These are phyloP conservation scores for Aureobasidium musti DNA, from an alignment of 2,329 filamentous ascomycete genomes.

Conservation along the genomic window DNA sequence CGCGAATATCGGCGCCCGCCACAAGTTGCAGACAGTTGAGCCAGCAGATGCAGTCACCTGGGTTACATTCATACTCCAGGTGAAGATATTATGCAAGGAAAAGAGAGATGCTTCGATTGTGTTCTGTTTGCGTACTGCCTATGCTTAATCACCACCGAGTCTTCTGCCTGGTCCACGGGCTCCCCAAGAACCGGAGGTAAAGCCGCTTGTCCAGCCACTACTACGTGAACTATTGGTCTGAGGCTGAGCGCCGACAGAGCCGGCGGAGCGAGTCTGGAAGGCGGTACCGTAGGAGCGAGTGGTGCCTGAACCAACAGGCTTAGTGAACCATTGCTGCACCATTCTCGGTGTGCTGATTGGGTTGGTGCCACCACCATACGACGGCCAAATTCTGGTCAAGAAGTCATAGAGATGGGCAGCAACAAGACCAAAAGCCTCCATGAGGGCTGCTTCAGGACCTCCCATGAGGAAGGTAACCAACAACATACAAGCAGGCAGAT, in stretches of 20 bases:
- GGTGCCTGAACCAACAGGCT: conserved; percentile 46
- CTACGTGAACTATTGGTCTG: conserved; percentile 37
- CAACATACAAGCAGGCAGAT: conserved; percentile 79
- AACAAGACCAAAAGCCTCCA: conserved; percentile 75
- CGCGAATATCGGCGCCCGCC: background rate
- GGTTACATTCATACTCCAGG: too few species aligned
- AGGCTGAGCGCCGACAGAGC: conserved; percentile 44
- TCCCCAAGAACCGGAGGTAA: conserved; percentile 53
- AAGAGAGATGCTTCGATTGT: background rate
- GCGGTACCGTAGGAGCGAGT: conserved; percentile 65
- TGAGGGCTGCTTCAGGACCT: conserved; percentile 58
- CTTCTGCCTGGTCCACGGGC: conserved; percentile 64
- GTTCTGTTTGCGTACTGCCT: background rate
- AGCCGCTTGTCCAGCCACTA: conserved; percentile 40
- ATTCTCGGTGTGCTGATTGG: conserved; percentile 72
- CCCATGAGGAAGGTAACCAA: conserved; percentile 69
- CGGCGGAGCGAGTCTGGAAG: conserved; percentile 50
- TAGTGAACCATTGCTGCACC: conserved; percentile 65
- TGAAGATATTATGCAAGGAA: background rate
- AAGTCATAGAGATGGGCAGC: conserved; percentile 93
- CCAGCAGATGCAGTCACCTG: too few species aligned
- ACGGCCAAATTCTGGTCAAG: conserved; percentile 80
- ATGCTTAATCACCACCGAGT: conserved; percentile 51
- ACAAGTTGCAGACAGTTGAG: background rate
- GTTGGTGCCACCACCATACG: conserved; percentile 81